Evolutionary conservation across 257 asterid genomes (phyloP), one percentile per base, ranked within the genome.

Genomic region (Ehretia macrophylla): DNA sequence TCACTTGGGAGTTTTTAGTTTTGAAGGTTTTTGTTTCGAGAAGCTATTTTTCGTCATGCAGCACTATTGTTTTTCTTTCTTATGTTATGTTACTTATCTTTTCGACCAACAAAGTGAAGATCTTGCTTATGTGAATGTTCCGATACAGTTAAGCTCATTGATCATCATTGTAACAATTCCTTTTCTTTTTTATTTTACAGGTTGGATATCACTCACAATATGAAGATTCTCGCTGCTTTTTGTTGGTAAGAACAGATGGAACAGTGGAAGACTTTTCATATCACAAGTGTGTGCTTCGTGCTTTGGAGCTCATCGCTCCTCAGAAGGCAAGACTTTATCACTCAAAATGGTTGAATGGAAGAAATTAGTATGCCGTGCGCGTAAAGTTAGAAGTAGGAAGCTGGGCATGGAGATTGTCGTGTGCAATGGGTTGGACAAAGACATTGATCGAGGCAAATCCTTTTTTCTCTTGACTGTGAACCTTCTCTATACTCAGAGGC

Each of bases 261-360:
- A 76, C 95, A 0, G 87, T 72, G 53, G 99, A 86, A 68, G 99
- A 92, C 68, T 86, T 92, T 54, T 92, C 99, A 2, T 92, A 88
- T 53, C 80, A 77, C 76, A 92, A 92, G 75, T 84, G 95, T 62
- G 68, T 92, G 8, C 72, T 73, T 59, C 74, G 73, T 45, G 95
- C 95, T 53, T 62, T 83, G 22, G 75, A 81, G 74, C 37, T 75
- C 21, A 68, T 83, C 6, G 75, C 79, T n/a, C 91, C 94, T 12
- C 55, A 73, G 4, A 79, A 62, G 73, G 83, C 80, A 10, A 77
- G 70, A 54, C 50, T 69, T 5, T 68, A 80, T 49, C 68, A 51
- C 23, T 65, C 81, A 19, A 78, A 27, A 66, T 76, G 78, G 80
- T 47, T 75, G 12, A 68, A 50, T 11, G 65, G 76, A 22, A 39